phyloP scores from a whole-genome alignment of 441 rosid species.

The Aleurites moluccanus region DNA sequence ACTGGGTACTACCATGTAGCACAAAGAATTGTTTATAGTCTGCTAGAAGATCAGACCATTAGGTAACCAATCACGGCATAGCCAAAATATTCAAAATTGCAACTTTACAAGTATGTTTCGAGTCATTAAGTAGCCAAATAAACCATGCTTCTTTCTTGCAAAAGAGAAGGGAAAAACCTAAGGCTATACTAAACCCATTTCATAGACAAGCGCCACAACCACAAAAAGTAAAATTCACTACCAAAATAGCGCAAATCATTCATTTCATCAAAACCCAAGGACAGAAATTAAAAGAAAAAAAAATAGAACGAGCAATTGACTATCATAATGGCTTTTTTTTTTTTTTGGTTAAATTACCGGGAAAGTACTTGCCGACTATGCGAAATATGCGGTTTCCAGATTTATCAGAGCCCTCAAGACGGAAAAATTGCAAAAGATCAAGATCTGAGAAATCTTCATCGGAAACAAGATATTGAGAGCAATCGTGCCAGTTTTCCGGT shows the following conservation, averaged over 20 bases:
- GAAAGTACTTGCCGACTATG: slow-evolving; percentile 66
- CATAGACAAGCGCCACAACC: too few species aligned
- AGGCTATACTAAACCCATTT: neutral
- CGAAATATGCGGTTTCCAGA: slow-evolving; percentile 65
- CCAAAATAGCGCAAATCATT: neutral
- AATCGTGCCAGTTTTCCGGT: slow-evolving; percentile 65
- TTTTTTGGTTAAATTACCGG: slow-evolving; percentile 40
- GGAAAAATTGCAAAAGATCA: slow-evolving; percentile 69
- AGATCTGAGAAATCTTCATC: slow-evolving; percentile 90
- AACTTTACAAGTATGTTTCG: neutral
- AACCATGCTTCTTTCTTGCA: neutral
- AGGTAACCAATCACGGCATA: slow-evolving; percentile 1
- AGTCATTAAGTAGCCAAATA: neutral
- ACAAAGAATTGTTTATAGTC: neutral
- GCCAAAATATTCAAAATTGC: neutral
- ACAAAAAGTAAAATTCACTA: neutral
- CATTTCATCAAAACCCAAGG: neutral
- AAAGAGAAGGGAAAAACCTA: neutral
- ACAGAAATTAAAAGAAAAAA: neutral
- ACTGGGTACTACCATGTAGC: neutral
- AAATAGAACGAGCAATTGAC: too few species aligned
- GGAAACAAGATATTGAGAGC: slow-evolving; percentile 52
- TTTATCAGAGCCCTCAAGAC: slow-evolving; percentile 68
- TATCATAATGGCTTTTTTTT: neutral
- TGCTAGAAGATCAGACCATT: neutral